Base-by-base conservation (phyloP, 192 early-diverging fungal species). In the Coemansia sp. region DNA sequence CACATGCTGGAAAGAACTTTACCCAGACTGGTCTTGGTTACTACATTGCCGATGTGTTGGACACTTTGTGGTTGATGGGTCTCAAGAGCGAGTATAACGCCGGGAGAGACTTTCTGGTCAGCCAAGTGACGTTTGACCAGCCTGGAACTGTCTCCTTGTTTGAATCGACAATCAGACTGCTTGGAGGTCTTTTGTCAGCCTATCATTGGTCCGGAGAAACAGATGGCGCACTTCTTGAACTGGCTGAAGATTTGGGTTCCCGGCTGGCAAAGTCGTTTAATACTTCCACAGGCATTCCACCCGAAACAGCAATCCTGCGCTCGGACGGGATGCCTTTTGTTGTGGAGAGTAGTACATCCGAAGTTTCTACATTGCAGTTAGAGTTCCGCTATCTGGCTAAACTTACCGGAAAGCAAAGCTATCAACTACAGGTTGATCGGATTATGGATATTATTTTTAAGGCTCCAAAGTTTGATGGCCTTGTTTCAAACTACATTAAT, bases 341-440 rank as follows among this genome's bases (percentile, higher is more conserved):
- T 6, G 54, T 23, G n/a, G 6, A 68, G 42, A 71, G 69, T 66
- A 70, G 78, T 67, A 72, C 71, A 6, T 85, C 92, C 52, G 94
- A 95, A 67, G 89, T 88, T 3, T 86, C 90, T 10, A 94, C 93
- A 4, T 62, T 96, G 39, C 93, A 95, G 79, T 80, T 96, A 21
- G 93, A 95, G 77, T 91, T 94, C 77, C 90, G 92, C 65, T 97
- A 95, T 74, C 81, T 97, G 19, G 80, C 87, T 20, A 83, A 91
- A 57, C 68, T 95, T 11, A 94, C 92, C 11, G 86, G 85, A 8
- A 81, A 94, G 66, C 75, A 84, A 21, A 84, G 84, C 62, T 96
- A 91, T 72, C 90, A 89, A 84, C 68, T 84, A 25, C 82, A 67
- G 0, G 93, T 85, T 0, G 89, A 95, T 72, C 72, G 85, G 19